Conservation (phyloP, 2,329 filamentous ascomycete species). For the Cryphonectria radicalis region DNA sequence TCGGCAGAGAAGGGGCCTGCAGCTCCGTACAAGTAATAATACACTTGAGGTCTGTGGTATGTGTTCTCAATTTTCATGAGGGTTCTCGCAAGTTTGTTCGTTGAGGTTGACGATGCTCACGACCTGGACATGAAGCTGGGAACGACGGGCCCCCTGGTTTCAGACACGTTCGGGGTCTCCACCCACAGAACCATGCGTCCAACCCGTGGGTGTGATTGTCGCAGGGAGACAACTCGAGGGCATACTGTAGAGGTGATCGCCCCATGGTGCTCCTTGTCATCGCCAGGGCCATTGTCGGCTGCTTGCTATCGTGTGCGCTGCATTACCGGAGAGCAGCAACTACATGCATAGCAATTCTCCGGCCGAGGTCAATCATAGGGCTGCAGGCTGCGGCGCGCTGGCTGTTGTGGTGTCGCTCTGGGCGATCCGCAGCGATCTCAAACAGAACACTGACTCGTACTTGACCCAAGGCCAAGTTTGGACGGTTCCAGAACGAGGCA, state of each 20-base stretch:
- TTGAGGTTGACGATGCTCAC: not conserved
- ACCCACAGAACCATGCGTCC: not conserved
- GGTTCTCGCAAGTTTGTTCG: not conserved
- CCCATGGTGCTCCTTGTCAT: not conserved
- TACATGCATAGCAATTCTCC: not conserved
- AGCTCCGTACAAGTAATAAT: not conserved
- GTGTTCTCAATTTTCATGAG: not conserved
- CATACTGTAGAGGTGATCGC: not conserved
- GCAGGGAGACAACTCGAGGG: not conserved
- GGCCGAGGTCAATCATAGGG: not conserved
- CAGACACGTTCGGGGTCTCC: constrained; percentile 7
- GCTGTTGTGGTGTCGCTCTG: not conserved
- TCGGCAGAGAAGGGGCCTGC: not conserved
- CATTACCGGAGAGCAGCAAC: not conserved
- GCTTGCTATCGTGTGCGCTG: not conserved
- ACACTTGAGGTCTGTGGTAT: not conserved
- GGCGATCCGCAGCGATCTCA: not conserved
- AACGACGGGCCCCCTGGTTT: constrained; percentile 3
- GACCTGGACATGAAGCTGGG: not conserved
- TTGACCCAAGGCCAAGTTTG: not conserved
- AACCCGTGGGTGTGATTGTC: not conserved
- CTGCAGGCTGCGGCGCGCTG: not conserved
- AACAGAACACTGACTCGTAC: constrained; percentile 1
- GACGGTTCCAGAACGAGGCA: not conserved
- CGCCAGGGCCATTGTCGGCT: not conserved